These are phyloP conservation scores for Globisporangium perplexum DNA, from an alignment of 352 stramenopile genomes.

Conservation along the genomic window DNA sequence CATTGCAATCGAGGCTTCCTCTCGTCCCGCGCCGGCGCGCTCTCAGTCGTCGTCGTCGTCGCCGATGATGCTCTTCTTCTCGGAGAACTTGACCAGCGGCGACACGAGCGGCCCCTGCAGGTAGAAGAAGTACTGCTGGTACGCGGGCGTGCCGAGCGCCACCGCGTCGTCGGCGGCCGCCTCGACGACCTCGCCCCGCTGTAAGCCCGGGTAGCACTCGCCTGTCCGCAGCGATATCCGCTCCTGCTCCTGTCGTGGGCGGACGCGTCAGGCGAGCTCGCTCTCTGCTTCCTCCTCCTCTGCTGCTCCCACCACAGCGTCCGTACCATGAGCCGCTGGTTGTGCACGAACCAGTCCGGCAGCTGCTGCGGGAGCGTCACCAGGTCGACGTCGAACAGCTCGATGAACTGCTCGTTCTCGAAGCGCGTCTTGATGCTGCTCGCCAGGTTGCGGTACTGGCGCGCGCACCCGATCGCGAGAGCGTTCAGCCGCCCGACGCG, in stretches of 20 bases:
- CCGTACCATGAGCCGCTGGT: constrained; percentile 69
- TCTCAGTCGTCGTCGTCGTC: constrained; percentile 81
- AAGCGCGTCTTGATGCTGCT: constrained; percentile 84
- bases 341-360: constrained; percentile 74
- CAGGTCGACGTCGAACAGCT: constrained; percentile 84
- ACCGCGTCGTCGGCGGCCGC: constrained; percentile 3
- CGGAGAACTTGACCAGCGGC: constrained; percentile 75
- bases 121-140: constrained; percentile 80
- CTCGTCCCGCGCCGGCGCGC: too few relatives aligned
- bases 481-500: background rate
- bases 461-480: too few relatives aligned
- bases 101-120: constrained; percentile 78
- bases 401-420: constrained; percentile 88
- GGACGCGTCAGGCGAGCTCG: background rate
- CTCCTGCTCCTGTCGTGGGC: constrained; percentile 54
- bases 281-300: background rate
- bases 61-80: constrained; percentile 87
- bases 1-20: too few relatives aligned
- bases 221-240: constrained; percentile 56
- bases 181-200: constrained; percentile 13
- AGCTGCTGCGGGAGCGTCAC: constrained; percentile 68
- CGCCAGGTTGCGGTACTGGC: constrained; percentile 79
- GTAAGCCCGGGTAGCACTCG: constrained; percentile 60
- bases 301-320: background rate
- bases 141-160: constrained; percentile 27